Percentiles rank a stretch among this genome's conserved stretches.
Evolutionary conservation across 2,329 filamentous ascomycete genomes (phyloP).

Genomic region (Dactylonectria estremocensis): DNA sequence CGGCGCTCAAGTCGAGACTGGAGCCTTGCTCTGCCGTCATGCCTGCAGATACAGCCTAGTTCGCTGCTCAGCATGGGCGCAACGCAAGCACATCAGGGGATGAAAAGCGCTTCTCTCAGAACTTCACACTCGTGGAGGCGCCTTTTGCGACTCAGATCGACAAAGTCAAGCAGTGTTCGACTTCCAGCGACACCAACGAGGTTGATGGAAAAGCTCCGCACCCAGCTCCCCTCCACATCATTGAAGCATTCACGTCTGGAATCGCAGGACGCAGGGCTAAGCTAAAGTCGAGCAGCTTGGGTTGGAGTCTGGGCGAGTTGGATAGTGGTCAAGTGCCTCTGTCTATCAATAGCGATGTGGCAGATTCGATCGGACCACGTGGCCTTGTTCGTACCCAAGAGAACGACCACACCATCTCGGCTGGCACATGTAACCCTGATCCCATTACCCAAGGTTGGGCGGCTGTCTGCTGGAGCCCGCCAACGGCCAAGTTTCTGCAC

Average conservation of each 20-base stretch:
- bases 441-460: conserved; percentile 23
- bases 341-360: background rate
- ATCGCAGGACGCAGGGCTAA: background rate
- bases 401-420: background rate
- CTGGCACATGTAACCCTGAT: background rate
- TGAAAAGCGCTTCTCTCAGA: background rate
- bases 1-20: background rate
- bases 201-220: conserved; percentile 22
- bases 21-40: background rate
- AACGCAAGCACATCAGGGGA: background rate
- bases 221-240: conserved; percentile 42
- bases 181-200: background rate
- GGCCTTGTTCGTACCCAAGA: background rate
- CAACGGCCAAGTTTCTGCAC: background rate
- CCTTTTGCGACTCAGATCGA: background rate
- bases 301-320: conserved; percentile 35
- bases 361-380: background rate
- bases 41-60: conserved; percentile 7
- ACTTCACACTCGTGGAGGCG: background rate
- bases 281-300: conserved; percentile 10
- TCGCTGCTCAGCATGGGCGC: background rate
- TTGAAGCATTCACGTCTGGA: conserved; percentile 27
- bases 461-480: background rate
- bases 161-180: background rate
- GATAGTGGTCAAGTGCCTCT: background rate